Evolutionary conservation across 2,329 filamentous ascomycete genomes (phyloP).

Genomic region (Fusarium tanahbumbuense): DNA sequence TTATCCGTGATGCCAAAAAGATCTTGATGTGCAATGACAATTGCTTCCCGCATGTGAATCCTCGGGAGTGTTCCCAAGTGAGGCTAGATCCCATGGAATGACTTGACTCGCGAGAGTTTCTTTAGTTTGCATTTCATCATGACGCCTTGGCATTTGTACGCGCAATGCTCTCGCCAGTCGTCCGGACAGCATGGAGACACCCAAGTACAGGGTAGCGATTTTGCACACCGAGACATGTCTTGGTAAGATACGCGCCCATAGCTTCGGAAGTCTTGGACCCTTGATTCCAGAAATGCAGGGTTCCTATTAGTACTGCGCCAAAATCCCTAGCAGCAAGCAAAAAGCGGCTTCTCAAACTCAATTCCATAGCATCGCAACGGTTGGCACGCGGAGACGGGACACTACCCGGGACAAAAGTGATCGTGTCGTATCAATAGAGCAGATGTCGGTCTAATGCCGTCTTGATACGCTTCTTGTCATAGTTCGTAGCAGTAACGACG

Average conservation of each 20-base stretch:
- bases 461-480: not conserved
- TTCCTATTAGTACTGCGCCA: not conserved
- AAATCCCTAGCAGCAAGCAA: not conserved
- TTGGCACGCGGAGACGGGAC: not conserved
- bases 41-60: not conserved
- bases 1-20: not conserved
- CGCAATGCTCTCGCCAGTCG: not conserved
- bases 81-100: not conserved
- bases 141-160: not conserved
- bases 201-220: not conserved
- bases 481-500: not conserved
- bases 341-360: not conserved
- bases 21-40: not conserved
- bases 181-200: too few species aligned
- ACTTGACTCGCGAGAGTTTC: not conserved
- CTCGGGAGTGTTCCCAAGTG: not conserved
- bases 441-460: fast-evolving
- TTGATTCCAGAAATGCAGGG: not conserved
- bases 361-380: not conserved
- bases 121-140: not conserved
- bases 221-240: not conserved
- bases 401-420: not conserved
- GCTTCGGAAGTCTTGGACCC: not conserved
- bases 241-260: too few species aligned
- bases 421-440: not conserved